Percentiles rank a stretch among this genome's conserved stretches.
phyloP scores from a whole-genome alignment of 257 asterid genomes.

The Petunia axillaris region DNA sequence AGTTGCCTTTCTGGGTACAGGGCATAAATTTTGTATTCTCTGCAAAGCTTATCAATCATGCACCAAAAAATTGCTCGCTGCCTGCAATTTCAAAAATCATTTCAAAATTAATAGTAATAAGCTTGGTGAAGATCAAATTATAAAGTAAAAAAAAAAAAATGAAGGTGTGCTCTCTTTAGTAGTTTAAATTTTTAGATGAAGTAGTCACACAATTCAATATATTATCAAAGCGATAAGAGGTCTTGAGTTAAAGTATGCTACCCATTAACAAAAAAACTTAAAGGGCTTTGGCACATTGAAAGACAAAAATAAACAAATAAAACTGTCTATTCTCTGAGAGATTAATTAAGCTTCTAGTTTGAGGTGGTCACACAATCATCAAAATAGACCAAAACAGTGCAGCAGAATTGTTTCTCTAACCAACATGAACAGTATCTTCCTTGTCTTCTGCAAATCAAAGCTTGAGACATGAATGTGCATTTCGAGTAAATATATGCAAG shows the following conservation, averaged over 20 bases:
- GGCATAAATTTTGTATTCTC: conserved; percentile 78
- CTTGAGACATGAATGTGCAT: background rate
- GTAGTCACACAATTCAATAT: background rate
- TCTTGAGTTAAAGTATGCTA: background rate
- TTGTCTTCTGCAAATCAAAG: background rate
- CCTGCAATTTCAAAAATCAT: conserved; percentile 48
- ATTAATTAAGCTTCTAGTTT: background rate
- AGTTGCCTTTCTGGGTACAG: conserved; percentile 87
- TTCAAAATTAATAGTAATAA: background rate
- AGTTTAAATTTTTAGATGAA: no score
- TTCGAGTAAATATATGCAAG: background rate
- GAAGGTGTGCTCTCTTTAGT: background rate
- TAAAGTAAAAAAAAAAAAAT: no score
- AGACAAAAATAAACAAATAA: no score
- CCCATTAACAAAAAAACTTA: background rate
- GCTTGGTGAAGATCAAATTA: background rate
- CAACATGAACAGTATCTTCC: background rate
- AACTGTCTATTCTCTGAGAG: background rate
- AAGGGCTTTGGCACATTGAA: background rate
- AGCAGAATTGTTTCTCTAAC: background rate
- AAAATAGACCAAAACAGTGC: background rate
- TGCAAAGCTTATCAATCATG: conserved; percentile 80
- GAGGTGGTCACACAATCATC: background rate
- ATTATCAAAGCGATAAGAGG: background rate
- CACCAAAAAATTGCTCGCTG: conserved; percentile 72